Evolutionary conservation across 441 rosid species (phyloP).

Genomic region (Erodium chrysanthum): DNA sequence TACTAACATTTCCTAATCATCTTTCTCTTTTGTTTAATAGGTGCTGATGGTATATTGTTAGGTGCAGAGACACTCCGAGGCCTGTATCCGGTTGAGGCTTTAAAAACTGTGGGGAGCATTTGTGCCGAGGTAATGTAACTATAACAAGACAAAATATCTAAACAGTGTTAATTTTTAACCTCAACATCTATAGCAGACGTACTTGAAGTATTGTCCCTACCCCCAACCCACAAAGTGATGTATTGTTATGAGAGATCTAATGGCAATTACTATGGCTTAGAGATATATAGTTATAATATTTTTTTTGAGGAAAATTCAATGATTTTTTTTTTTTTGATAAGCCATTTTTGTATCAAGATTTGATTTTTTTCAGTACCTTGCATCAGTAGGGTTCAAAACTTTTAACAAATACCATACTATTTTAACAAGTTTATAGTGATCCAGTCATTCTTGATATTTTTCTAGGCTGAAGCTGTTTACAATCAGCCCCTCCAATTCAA

Average conservation of each 20-base stretch:
- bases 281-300: background rate
- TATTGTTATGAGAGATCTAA: background rate
- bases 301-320: background rate
- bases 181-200: background rate
- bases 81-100: slow-evolving; percentile 22
- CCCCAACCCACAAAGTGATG: background rate
- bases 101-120: slow-evolving; percentile 20
- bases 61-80: slow-evolving; percentile 29
- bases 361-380: background rate
- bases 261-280: background rate
- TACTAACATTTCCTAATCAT: background rate
- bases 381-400: background rate
- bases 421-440: background rate
- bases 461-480: slow-evolving; percentile 26
- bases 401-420: background rate
- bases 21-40: slow-evolving; percentile 10
- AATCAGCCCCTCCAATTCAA: slow-evolving; percentile 21
- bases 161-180: background rate
- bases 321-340: no score
- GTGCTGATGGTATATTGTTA: slow-evolving; percentile 25
- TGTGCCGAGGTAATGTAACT: slow-evolving; percentile 23
- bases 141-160: background rate
- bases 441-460: background rate
- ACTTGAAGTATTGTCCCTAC: background rate
- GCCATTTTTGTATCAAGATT: no score